Evolutionary conservation across 2,329 filamentous ascomycete genomes (phyloP), one percentile per base, ranked within the genome.

Genomic region (Alternaria novae-zelandiae): DNA sequence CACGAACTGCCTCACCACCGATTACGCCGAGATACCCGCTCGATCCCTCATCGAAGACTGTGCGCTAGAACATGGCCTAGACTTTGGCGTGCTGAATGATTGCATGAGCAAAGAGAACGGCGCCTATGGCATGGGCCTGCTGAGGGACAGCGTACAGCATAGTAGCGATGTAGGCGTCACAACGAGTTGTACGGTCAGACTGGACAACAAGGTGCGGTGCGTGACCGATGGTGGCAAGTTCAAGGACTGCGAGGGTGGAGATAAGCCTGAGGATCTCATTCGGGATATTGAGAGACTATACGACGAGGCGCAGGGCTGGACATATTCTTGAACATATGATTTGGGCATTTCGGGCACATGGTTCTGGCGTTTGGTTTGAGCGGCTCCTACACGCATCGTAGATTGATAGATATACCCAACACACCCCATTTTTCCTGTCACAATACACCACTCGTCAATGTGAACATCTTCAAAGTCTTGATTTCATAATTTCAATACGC

Each of bases 61-160:
- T 78, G 93, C 96, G 4, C 84, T 97, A 54, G 93, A 98, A 81
- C 93, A 97, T 75, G 94, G 93, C 26, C 89, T 98, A 53, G 90
- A 96, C 74, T 93, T 97, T 77, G 86, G 89, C 25, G 85, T 87
- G 67, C 81, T 99, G 59, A 96, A 98, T 79, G 85, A 90, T 20
- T 99, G 96, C 78, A 90, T 93, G 46, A 90, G 90, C 44, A 85
- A 87, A 65, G 90, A 97, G 63, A 88, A 93, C 70, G 92, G 93
- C 28, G 89, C 88, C 1, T 87, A 89, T 63, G 91, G 90, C 4
- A 83, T 93, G 70, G 84, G 86, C 2, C 81, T 94, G 83, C 81
- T 96, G 64, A 84, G 90, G 60, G 81, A 86, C 49, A 94, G 91
- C 76, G 89, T 93, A 32, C 79, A 87, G 74, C 87, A 88, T 68